phyloP scores from a whole-genome alignment of 352 stramenopile species.

The Phytophthora europaea region DNA sequence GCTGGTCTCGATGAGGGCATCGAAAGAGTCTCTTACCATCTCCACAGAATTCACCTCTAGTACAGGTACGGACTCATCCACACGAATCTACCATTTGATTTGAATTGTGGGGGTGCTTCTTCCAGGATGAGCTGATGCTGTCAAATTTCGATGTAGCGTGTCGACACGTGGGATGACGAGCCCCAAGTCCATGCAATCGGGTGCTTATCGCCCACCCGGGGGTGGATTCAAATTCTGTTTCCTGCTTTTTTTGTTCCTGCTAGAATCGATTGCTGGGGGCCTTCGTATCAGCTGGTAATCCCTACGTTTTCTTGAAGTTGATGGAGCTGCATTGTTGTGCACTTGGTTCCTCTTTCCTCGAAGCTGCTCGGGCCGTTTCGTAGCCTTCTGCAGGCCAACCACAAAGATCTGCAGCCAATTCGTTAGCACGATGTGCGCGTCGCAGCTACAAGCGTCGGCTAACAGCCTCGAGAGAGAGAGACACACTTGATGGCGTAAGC shows the following conservation, averaged over 20 bases:
- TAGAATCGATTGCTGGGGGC: neutral
- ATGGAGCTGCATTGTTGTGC: neutral
- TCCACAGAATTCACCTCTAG: too few species aligned
- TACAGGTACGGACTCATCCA: neutral
- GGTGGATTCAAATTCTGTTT: neutral
- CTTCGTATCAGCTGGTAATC: conserved; percentile 1
- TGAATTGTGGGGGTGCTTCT: neutral
- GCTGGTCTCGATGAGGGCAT: neutral
- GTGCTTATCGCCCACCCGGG: neutral
- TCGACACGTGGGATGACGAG: neutral
- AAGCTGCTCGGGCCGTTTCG: conserved; percentile 1
- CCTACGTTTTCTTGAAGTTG: neutral
- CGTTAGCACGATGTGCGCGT: neutral
- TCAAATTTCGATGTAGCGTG: neutral
- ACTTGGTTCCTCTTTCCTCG: neutral
- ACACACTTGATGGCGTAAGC: too few species aligned
- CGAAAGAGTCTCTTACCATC: neutral
- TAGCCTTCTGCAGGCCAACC: neutral
- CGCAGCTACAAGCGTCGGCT: neutral
- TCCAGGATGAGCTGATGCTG: neutral
- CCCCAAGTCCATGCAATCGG: neutral
- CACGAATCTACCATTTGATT: neutral
- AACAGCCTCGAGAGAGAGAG: too few species aligned
- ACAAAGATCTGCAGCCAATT: neutral
- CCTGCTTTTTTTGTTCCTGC: neutral